phyloP scores from a whole-genome alignment of 1,284 basidiomycete species.

The Ceratobasidium sp. region DNA sequence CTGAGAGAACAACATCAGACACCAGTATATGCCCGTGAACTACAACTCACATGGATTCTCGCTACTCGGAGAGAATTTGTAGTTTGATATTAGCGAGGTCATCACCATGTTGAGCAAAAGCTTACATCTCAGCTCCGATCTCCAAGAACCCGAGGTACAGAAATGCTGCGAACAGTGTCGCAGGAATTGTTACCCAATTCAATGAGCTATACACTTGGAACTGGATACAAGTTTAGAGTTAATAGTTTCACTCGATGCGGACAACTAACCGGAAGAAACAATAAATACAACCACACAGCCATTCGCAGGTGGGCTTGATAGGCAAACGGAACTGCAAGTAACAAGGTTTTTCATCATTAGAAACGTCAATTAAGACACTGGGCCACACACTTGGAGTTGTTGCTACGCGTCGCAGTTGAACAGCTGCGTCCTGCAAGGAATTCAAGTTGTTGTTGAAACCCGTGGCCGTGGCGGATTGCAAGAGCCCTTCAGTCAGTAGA shows the following conservation, averaged over 20 bases:
- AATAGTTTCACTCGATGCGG: no score
- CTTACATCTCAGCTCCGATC: slow-evolving; percentile 67
- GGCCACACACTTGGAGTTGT: slow-evolving; percentile 3
- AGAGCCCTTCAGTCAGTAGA: slow-evolving; percentile 46
- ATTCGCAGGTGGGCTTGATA: slow-evolving; percentile 72
- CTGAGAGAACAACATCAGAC: slow-evolving; percentile 13
- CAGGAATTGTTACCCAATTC: slow-evolving; percentile 16
- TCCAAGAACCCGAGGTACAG: slow-evolving; percentile 63
- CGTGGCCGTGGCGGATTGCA: slow-evolving; percentile 62
- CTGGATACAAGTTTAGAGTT: no score
- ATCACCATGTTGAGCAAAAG: no score
- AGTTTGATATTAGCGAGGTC: background rate
- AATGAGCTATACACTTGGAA: slow-evolving; percentile 62
- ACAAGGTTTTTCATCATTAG: no score
- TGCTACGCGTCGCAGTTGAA: slow-evolving; percentile 30
- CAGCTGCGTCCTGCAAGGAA: slow-evolving; percentile 44
- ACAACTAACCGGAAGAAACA: slow-evolving; percentile 59
- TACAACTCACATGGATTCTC: slow-evolving; percentile 60
- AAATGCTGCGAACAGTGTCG: slow-evolving; percentile 39
- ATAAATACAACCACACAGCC: slow-evolving; percentile 70
- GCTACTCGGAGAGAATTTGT: slow-evolving; percentile 2
- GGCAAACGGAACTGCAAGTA: slow-evolving; percentile 61
- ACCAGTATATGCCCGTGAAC: background rate
- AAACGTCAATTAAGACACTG: background rate
- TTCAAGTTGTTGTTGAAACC: slow-evolving; percentile 30